Evolutionary conservation across 495 filamentous ascomycete species (phyloP).

Genomic region (Penicillium riverlandense): DNA sequence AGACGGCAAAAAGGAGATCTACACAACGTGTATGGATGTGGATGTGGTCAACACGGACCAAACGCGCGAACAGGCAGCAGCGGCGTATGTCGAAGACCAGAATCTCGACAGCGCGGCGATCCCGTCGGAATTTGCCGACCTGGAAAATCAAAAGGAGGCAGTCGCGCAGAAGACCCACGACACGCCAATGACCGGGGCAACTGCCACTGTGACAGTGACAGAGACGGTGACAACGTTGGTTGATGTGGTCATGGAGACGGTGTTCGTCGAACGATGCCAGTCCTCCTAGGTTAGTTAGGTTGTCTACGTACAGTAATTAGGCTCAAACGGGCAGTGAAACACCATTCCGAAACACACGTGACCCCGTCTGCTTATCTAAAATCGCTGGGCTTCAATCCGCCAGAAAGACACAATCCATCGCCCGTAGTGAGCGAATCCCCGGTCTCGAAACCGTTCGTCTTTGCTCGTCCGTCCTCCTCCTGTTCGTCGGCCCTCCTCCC

Average conservation of each 20-base stretch:
- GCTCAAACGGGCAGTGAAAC: too few relatives aligned
- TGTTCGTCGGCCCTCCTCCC: slow-evolving; percentile 4
- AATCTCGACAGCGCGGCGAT: slow-evolving; percentile 33
- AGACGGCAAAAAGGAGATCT: slow-evolving; percentile 58
- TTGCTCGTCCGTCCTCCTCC: slow-evolving; percentile 6
- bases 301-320: too few relatives aligned
- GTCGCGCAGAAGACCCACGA: neutral
- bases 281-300: too few relatives aligned
- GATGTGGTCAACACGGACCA: slow-evolving; percentile 39
- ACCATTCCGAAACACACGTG: slow-evolving; percentile 29
- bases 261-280: too few relatives aligned
- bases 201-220: slow-evolving; percentile 15
- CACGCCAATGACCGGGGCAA: neutral
- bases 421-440: too few relatives aligned
- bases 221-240: slow-evolving; percentile 4
- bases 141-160: slow-evolving; percentile 3
- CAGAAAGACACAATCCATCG: neutral
- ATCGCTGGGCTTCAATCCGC: slow-evolving; percentile 17
- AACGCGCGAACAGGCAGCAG: slow-evolving; percentile 3
- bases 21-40: slow-evolving; percentile 78
- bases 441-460: neutral
- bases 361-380: slow-evolving; percentile 9
- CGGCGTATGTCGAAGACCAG: slow-evolving; percentile 22
- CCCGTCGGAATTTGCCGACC: slow-evolving; percentile 24
- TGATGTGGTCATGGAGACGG: too few relatives aligned